Conservation (phyloP, 164 flowering plant genomes). For the Kalanchoe fedtschenkoi region DNA sequence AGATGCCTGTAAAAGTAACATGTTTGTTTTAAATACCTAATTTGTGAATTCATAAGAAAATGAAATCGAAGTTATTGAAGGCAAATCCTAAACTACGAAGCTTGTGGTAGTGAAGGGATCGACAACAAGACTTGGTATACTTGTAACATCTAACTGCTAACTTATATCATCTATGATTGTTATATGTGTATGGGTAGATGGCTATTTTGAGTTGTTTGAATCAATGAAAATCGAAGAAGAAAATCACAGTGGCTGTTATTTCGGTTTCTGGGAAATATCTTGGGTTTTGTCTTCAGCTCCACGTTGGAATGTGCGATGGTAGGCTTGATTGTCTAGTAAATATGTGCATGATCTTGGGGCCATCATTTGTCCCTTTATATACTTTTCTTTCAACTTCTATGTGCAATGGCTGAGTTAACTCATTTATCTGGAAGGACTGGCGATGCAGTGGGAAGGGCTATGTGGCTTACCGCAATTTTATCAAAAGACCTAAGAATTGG, state of each 20-base stretch:
- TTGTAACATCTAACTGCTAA: too few species aligned
- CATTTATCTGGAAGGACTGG: constrained; percentile 67
- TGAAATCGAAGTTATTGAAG: too few species aligned
- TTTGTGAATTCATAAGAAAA: too few species aligned
- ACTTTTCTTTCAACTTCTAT: not conserved
- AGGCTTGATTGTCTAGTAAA: too few species aligned
- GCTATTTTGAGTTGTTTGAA: not conserved
- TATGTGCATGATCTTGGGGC: not conserved
- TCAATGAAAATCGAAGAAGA: not conserved
- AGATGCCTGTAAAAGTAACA: too few species aligned
- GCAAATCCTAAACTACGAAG: not conserved
- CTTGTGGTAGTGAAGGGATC: not conserved
- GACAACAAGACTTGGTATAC: too few species aligned
- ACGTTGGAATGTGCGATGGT: not conserved
- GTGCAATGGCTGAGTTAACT: constrained; percentile 4
- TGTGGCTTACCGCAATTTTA: constrained; percentile 79
- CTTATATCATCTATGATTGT: too few species aligned
- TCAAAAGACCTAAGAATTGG: constrained; percentile 82
- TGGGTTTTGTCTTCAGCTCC: not conserved
- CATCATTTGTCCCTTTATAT: not conserved
- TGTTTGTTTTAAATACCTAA: too few species aligned
- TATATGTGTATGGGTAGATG: not conserved
- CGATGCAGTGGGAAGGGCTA: constrained; percentile 93
- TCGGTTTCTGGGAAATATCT: not conserved
- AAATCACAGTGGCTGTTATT: not conserved